Evolutionary conservation across 371 early-diverging fungal genomes (phyloP).

Genomic region (Haplosporangium sp.): DNA sequence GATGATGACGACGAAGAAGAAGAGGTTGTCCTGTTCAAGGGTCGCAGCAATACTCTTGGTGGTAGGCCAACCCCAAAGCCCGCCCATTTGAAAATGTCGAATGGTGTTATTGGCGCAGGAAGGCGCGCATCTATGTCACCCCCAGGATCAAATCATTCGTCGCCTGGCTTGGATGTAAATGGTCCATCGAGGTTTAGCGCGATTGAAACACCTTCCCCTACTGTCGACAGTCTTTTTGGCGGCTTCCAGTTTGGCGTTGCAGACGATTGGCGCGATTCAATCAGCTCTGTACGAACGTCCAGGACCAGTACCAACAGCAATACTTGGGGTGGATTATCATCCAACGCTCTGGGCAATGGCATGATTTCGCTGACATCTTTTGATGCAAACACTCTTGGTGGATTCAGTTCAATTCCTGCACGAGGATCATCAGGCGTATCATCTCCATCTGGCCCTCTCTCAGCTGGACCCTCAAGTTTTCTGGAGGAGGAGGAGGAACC

Average conservation of each 20-base stretch:
- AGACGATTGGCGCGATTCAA: conserved; percentile 52
- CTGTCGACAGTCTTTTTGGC: conserved; percentile 49
- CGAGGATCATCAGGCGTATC: conserved; percentile 24
- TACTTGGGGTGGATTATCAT: conserved; percentile 41
- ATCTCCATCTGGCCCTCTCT: conserved; percentile 12
- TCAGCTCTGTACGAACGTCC: conserved; percentile 33
- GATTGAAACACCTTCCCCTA: conserved; percentile 19
- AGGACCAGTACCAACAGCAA: conserved; percentile 16
- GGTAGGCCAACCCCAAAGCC: conserved; percentile 46
- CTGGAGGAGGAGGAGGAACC: conserved; percentile 7
- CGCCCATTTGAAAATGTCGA: conserved; percentile 42
- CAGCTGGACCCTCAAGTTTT: conserved; percentile 11
- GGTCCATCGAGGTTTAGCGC: conserved; percentile 25
- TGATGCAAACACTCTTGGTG: conserved; percentile 14
- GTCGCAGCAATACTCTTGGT: conserved; percentile 33
- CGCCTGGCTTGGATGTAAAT: conserved; percentile 40
- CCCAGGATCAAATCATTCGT: conserved; percentile 37
- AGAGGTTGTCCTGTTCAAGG: conserved; percentile 51
- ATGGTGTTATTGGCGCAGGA: conserved; percentile 52
- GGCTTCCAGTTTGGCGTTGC: conserved; percentile 44
- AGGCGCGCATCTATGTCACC: conserved; percentile 43
- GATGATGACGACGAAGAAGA: conserved; percentile 47
- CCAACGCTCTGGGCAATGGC: conserved; percentile 38
- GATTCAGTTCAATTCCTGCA: conserved; percentile 28
- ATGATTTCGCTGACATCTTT: conserved; percentile 32